Base-by-base conservation (phyloP, 768 basidiomycete species). In the Mycena rebaudengoi region DNA sequence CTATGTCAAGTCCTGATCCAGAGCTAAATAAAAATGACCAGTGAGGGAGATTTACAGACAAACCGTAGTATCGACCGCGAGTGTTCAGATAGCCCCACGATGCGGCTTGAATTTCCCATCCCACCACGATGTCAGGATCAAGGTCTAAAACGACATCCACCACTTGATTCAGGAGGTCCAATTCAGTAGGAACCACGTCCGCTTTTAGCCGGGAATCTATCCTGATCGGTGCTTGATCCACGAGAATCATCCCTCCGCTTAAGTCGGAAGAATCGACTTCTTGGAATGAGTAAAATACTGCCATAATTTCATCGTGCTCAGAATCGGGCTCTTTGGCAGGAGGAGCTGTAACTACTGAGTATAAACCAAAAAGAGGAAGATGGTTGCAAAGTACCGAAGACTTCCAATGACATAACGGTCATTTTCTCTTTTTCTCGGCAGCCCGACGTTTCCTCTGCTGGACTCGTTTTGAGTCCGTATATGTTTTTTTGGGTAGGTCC, bases 31-130 rank as follows among this genome's bases (percentile, higher is more conserved):
- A 26, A 2, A 41, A 25, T 21, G 41, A 40, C 21, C 4, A 23
- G 43, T 28, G 8, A 53, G 21, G 13, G 14, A n/a, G 2, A 58
- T 10, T 37, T 18, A 37, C 14, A 29, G 55, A 77, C 62, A 23
- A 55, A 92, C 94, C 89, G 64, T 87, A 86, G 5, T 76, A 73
- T 53, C 74, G 74, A 16, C 87, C 91, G 40, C 97, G 84, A n/a
- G 85, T 85, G 49, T 83, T 79, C 1, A 98, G 78, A 75, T 95
- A 99, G 0, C 96, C 96, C 97, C 98, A 99, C 7, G 94, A 95
- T 3, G 85, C 82, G 20, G 81, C 80, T 71, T 98, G 95, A 13
- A 97, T 83, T 63, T 99, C 97, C 94, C 95, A 99, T 16, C 97
- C 97, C 0, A 87, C 84, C 8, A 99, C 71, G 39, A 98, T 90